phyloP scores from a whole-genome alignment of 371 early-diverging fungal genomes.

The Haplosporangium sp. region DNA sequence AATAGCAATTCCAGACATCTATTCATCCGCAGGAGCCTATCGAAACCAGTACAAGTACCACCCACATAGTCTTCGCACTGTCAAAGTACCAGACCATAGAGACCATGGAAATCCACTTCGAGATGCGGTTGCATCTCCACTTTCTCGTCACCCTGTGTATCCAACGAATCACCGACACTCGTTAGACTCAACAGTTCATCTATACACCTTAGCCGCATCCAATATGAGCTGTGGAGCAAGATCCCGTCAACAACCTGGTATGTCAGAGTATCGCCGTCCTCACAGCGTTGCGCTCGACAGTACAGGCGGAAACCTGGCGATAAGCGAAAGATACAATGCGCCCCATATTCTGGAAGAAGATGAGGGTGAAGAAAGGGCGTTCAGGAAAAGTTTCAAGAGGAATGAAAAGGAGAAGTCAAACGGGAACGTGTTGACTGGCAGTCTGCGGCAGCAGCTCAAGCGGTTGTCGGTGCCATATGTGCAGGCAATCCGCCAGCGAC shows the following conservation, averaged over 20 bases:
- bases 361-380: slow-evolving; percentile 3
- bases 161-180: slow-evolving; percentile 9
- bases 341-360: slow-evolving; percentile 19
- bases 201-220: background rate
- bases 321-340: background rate
- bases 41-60: background rate
- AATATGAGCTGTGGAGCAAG: background rate
- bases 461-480: slow-evolving; percentile 36
- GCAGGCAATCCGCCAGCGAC: slow-evolving; percentile 40
- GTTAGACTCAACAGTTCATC: slow-evolving; percentile 2
- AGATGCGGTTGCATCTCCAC: background rate
- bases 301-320: background rate
- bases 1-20: background rate
- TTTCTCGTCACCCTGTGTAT: background rate
- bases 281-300: slow-evolving; percentile 8
- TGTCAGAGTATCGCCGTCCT: slow-evolving; percentile 18
- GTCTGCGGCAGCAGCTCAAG: slow-evolving; percentile 17
- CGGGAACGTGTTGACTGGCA: slow-evolving; percentile 3
- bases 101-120: slow-evolving; percentile 11
- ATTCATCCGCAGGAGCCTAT: background rate
- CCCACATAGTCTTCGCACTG: background rate
- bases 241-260: background rate
- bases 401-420: background rate
- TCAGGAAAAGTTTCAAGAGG: background rate
- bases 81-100: background rate